Conservation (phyloP, 371 early-diverging fungal genomes). For the Parasitella parasitica region DNA sequence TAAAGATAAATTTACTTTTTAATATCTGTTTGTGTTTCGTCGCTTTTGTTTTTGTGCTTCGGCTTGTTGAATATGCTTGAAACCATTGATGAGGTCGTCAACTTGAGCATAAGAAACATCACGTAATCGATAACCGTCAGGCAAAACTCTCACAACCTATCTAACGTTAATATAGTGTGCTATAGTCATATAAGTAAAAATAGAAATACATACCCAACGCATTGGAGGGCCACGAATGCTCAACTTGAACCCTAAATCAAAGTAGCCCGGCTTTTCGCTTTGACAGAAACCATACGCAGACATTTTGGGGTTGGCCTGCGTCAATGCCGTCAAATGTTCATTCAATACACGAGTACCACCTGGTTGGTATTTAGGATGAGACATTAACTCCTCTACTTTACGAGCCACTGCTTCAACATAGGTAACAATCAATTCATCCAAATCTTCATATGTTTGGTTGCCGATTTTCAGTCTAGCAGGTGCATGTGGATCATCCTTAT, state of each 20-base stretch:
- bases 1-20: not conserved
- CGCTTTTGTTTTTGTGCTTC: conserved; percentile 15
- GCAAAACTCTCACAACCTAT: conserved; percentile 62
- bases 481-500: conserved; percentile 62
- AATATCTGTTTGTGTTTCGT: conserved; percentile 4
- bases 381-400: conserved; percentile 66
- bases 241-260: conserved; percentile 52
- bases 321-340: conserved; percentile 34
- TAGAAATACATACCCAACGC: conserved; percentile 43
- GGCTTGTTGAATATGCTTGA: conserved; percentile 45
- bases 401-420: conserved; percentile 83
- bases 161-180: too few species aligned
- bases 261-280: conserved; percentile 52
- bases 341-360: conserved; percentile 43
- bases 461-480: conserved; percentile 65
- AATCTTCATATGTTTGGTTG: conserved; percentile 68
- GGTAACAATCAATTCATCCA: conserved; percentile 90
- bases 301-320: conserved; percentile 52
- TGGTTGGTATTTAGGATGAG: conserved; percentile 62
- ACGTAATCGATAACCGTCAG: conserved; percentile 61
- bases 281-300: conserved; percentile 60
- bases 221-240: conserved; percentile 35
- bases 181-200: too few species aligned
- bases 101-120: conserved; percentile 60
- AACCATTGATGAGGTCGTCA: conserved; percentile 64